A percentile compares a stretch with the other conserved stretches of the same genome.
Conservation (phyloP, 1,284 basidiomycete genomes). For the Cryptococcus wingfieldii region DNA sequence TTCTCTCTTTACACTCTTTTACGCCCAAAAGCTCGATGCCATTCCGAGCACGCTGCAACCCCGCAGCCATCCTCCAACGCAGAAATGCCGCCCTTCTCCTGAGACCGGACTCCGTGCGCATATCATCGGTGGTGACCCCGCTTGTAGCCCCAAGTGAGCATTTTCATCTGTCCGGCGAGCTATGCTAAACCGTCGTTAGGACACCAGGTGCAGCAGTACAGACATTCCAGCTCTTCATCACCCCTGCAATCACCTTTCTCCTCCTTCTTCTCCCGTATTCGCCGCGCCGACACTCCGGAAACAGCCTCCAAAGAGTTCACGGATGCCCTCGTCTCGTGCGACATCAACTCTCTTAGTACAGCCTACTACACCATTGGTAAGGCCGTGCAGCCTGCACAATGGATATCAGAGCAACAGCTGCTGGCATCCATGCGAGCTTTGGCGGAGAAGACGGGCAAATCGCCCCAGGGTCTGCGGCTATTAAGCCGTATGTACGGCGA, state of each 20-base stretch:
- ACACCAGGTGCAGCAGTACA: neutral
- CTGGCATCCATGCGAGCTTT: constrained; percentile 1
- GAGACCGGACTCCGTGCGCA: neutral
- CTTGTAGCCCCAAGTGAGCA: neutral
- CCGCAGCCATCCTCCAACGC: constrained; percentile 13
- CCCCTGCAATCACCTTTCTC: constrained; percentile 10
- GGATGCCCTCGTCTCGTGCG: neutral
- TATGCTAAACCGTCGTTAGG: neutral
- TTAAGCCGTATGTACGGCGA: constrained; percentile 17
- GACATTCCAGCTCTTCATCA: constrained; percentile 9
- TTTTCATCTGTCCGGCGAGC: neutral
- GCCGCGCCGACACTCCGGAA: neutral
- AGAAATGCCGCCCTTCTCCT: constrained; percentile 8
- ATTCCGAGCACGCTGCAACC: constrained; percentile 25
- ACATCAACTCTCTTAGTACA: neutral
- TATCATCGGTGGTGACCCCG: neutral
- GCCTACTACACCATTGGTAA: constrained; percentile 9
- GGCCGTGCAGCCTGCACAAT: neutral
- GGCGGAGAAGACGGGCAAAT: neutral
- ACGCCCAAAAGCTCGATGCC: constrained; percentile 12
- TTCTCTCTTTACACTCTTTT: neutral
- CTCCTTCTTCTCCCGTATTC: constrained; percentile 8
- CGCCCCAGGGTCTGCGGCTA: constrained; percentile 4
- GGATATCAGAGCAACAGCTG: constrained; percentile 1
- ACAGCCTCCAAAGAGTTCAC: constrained; percentile 1